Evolutionary conservation across 176 grass and related monocot species (phyloP).

Genomic region (Calamus simplicifolius): DNA sequence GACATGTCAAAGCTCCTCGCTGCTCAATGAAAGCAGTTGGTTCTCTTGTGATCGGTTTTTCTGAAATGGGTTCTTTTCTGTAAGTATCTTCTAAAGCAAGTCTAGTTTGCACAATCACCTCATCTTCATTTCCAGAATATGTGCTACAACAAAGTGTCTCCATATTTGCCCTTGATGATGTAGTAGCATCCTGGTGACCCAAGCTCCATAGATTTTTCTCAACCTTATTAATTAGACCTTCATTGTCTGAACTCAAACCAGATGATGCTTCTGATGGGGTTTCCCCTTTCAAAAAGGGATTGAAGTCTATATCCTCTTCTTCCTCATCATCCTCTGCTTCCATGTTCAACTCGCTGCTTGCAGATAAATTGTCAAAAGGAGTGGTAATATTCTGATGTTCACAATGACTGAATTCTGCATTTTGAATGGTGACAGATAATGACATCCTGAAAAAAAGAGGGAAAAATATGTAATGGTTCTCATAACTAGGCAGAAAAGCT

Average conservation of each 20-base stretch:
- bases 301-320: conserved; percentile 85
- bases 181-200: conserved; percentile 1
- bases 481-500: no score
- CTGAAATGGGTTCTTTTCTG: conserved; percentile 13
- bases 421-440: no score
- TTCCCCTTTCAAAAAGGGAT: conserved; percentile 57
- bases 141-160: neutral
- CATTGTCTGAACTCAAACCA: conserved; percentile 69
- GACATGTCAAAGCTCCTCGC: conserved; percentile 24
- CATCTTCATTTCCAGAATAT: conserved; percentile 22
- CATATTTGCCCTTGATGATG: neutral
- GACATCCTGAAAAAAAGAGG: no score
- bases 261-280: conserved; percentile 69
- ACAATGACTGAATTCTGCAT: no score
- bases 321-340: conserved; percentile 68
- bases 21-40: conserved; percentile 5
- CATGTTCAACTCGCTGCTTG: conserved; percentile 25
- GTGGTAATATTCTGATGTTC: neutral
- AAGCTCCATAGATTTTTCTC: conserved; percentile 21
- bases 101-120: conserved; percentile 9
- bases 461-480: no score
- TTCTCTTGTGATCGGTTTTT: conserved; percentile 12
- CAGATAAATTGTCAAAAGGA: neutral
- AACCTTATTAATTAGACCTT: conserved; percentile 24
- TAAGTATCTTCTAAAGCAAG: conserved; percentile 5